Evolutionary conservation across 768 basidiomycete genomes (phyloP), one percentile per base, ranked within the genome.

Genomic region (Chlorophyllum brunneum): DNA sequence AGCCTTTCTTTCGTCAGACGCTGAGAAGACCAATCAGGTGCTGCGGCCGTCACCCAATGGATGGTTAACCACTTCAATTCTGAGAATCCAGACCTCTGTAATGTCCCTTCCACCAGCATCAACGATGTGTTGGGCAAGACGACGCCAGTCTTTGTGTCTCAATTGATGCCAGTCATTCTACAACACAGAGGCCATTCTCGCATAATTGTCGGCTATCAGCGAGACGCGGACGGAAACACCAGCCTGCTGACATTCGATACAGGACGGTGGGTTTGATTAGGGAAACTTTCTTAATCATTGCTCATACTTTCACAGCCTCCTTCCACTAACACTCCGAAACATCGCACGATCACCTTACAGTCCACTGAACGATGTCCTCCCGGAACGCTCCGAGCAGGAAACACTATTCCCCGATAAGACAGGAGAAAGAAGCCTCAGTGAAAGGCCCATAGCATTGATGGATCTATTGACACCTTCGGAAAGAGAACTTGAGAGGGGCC

Each of bases 141-240:
- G 0, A 27, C 26, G 11, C 74, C 83, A 3, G 74, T 94, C 6
- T 58, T 73, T 8, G 63, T 73, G 23, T 85, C 88, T 0, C 66
- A 79, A 18, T 82, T 78, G 59, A 84, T 92, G 80, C 93, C 93
- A 7, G 62, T 97, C 26, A 85, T 95, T 37, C 70, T 95, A 44
- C 86, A 95, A 71, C 83, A 90, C 61, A 65, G 76, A 5, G 91
- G 92, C 0, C 93, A 97, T 69, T 97, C 93, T n/a, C 70, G 88
- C 22, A 86, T 86, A 3, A 82, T 97, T 10, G 76, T 97, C 2
- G 93, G 93, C 1, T 94, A 87, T 59, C 91, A 95, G 65, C 67
- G 84, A 33, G 73, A 71, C 48, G 79, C 76, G 58, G 71, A 71
- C 13, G 85, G 82, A 5, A 65, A 70, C 10, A 72, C 80, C 33